These are phyloP conservation scores for Cercospora beticola DNA, from an alignment of 2,329 filamentous ascomycete genomes.

Conservation along the genomic window DNA sequence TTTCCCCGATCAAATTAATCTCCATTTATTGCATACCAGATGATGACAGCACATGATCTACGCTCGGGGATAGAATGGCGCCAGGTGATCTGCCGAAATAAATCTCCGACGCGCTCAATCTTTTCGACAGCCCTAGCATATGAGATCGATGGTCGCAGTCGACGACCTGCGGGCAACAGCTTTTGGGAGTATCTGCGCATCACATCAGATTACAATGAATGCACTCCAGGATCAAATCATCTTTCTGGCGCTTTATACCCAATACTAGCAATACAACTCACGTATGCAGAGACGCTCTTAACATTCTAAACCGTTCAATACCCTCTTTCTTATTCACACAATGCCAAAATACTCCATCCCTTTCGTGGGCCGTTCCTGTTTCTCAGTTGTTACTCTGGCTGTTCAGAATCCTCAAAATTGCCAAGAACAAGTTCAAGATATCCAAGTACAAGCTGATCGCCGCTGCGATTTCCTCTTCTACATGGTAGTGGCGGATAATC, in stretches of 20 bases:
- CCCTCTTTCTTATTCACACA: neutral
- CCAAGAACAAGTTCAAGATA: conserved; percentile 77
- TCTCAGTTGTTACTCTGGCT: conserved; percentile 86
- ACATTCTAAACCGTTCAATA: neutral
- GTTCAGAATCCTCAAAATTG: conserved; percentile 93
- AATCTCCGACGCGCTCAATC: neutral
- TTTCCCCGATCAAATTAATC: no score
- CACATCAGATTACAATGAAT: neutral
- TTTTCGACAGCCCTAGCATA: neutral
- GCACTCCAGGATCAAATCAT: neutral
- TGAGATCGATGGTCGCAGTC: neutral
- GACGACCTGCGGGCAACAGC: neutral
- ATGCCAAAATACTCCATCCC: neutral
- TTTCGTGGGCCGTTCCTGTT: no score
- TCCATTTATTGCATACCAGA: no score
- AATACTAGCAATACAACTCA: conserved; percentile 3
- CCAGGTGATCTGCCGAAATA: neutral
- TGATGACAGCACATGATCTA: no score
- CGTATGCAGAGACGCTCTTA: neutral
- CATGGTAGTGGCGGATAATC: conserved; percentile 91
- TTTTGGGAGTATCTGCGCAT: neutral
- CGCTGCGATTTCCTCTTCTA: conserved; percentile 57
- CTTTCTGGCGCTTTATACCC: neutral
- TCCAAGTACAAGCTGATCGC: conserved; percentile 80
- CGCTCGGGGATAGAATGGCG: neutral